A percentile compares a stretch with the other conserved stretches of the same genome.
Conservation (phyloP, 257 asterid species). For the Perilla frutescens region DNA sequence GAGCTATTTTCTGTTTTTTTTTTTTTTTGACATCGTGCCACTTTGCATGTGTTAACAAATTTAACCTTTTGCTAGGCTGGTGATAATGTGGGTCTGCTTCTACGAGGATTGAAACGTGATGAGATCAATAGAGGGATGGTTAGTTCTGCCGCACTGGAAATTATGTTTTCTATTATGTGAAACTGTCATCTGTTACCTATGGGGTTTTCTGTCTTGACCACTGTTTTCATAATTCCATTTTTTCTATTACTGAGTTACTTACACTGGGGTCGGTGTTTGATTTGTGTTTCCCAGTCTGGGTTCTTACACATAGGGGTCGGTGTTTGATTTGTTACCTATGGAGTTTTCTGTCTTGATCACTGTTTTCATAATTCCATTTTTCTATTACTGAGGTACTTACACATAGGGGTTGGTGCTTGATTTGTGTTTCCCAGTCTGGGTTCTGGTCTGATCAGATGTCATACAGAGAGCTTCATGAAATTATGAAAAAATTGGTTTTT, state of each 20-base stretch:
- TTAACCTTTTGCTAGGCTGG: slow-evolving; percentile 74
- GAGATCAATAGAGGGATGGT: slow-evolving; percentile 95
- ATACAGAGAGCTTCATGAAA: background rate
- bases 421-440: background rate
- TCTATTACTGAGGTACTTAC: background rate
- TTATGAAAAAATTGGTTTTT: too few species aligned
- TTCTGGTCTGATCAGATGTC: too few species aligned
- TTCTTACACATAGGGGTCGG: too few species aligned
- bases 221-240: background rate
- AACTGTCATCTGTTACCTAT: background rate
- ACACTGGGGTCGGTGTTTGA: background rate
- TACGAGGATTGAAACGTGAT: slow-evolving; percentile 96
- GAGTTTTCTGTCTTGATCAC: background rate
- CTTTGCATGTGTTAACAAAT: slow-evolving; percentile 13
- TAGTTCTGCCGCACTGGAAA: slow-evolving; percentile 37
- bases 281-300: background rate
- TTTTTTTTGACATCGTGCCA: background rate
- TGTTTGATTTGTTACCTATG: background rate
- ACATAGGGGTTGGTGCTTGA: background rate
- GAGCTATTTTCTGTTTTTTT: background rate
- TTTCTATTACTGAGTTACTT: background rate
- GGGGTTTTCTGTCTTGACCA: background rate
- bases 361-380: background rate
- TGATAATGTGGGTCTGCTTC: slow-evolving; percentile 96
- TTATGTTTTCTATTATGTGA: slow-evolving; percentile 11